phyloP scores from a whole-genome alignment of 2,329 filamentous ascomycete species.

The Aspergillus tamarii region DNA sequence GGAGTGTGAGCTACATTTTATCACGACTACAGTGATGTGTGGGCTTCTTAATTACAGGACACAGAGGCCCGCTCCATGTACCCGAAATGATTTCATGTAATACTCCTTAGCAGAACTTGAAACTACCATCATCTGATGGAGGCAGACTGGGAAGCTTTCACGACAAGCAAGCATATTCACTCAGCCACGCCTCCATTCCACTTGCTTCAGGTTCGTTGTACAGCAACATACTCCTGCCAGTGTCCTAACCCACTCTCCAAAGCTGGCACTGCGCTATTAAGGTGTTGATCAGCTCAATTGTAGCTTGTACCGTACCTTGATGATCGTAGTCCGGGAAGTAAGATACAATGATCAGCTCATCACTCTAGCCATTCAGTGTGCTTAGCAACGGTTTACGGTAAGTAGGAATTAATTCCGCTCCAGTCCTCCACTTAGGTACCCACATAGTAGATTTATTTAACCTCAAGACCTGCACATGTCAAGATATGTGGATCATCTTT shows the following conservation, averaged over 20 bases:
- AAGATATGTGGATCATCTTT: neutral
- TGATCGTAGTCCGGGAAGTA: neutral
- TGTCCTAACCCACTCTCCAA: too few species aligned
- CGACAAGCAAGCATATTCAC: neutral
- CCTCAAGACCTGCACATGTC: neutral
- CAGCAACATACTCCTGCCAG: too few species aligned
- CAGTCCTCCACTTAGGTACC: neutral
- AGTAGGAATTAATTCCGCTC: neutral
- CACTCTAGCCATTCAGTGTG: neutral
- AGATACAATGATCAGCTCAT: neutral
- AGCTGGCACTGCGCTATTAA: neutral
- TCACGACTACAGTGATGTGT: neutral
- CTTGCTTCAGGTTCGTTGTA: too few species aligned
- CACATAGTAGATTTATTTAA: neutral
- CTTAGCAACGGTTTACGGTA: neutral
- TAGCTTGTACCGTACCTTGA: too few species aligned
- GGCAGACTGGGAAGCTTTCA: neutral
- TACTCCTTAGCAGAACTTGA: neutral
- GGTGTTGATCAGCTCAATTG: neutral
- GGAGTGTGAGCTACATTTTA: neutral
- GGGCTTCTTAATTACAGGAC: neutral
- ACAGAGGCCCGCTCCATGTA: neutral
- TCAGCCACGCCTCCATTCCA: neutral
- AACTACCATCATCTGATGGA: neutral
- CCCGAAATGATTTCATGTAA: neutral